Evolutionary conservation across 2,329 filamentous ascomycete genomes (phyloP).

Genomic region (Stagonosporopsis cucurbitacearum): DNA sequence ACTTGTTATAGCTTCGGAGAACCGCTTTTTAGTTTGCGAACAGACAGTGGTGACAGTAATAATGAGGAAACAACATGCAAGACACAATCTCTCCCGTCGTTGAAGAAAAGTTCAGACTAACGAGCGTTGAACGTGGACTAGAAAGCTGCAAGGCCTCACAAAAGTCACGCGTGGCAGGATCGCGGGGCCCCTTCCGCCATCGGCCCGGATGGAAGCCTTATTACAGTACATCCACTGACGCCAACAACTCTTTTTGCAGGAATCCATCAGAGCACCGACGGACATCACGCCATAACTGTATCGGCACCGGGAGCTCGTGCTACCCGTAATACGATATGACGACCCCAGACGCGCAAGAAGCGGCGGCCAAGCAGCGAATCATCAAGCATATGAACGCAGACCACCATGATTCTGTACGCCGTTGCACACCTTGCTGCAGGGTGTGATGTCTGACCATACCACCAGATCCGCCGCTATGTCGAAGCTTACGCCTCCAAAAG

Average conservation of each 20-base stretch:
- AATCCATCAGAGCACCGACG: conserved; percentile 4
- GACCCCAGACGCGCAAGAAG: conserved; percentile 50
- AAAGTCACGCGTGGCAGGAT: conserved; percentile 14
- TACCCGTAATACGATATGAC: conserved; percentile 34
- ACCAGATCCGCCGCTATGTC: conserved; percentile 73
- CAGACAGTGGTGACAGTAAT: background rate
- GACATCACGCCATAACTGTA: background rate
- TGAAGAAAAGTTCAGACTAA: conserved; percentile 16
- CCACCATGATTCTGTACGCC: conserved; percentile 69
- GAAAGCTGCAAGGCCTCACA: conserved; percentile 2
- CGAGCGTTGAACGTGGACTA: conserved; percentile 8
- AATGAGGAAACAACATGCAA: background rate
- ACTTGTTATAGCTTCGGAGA: conserved; percentile 1
- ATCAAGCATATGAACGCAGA: conserved; percentile 87
- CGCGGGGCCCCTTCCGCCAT: conserved; percentile 14
- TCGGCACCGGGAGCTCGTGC: conserved; percentile 1
- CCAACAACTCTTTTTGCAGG: conserved; percentile 6
- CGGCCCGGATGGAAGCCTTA: conserved; percentile 16
- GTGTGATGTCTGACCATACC: background rate
- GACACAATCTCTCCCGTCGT: background rate
- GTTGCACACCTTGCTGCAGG: background rate
- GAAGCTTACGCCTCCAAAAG: conserved; percentile 71
- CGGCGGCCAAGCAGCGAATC: conserved; percentile 65
- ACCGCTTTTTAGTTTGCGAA: background rate
- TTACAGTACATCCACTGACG: conserved; percentile 11